Base-by-base conservation (phyloP, 805 yeast genomes). In the Saccharomycopsis babjevae region DNA sequence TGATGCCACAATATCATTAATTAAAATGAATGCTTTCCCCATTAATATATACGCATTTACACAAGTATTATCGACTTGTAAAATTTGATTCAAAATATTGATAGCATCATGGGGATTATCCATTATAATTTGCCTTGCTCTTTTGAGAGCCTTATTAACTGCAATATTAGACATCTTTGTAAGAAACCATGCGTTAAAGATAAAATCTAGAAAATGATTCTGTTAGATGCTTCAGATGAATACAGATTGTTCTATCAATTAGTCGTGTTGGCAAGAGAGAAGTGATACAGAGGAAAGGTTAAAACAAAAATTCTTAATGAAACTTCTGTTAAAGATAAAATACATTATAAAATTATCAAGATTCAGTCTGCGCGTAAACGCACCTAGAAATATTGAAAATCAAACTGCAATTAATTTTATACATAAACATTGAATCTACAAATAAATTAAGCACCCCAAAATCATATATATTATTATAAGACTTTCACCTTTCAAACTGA, bases 41-140 rank as follows among this genome's bases (percentile, higher is more conserved):
- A 81, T 73, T 67, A 91, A 83, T 3, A 88, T 78, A 66, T 77
- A 76, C 16, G 92, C 97, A 68, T 79, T 81, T 70, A 84, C 86
- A 69, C 82, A 81, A 7, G 76, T 66, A 2, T 77, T 74, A 62
- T 89, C 96, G 3, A 74, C 64, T 11, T 77, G 78, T 10, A 90
- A 70, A 2, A 83, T 85, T 42, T 82, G 80, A 32, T 81, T 73
- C 22, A 85, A 79, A 56, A 79, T 70, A 36, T 81, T 83, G 38
- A 85, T 72, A 5, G 89, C 89, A 30, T 79, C 77, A 42, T 83
- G 88, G 11, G 83, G 83, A 63, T 89, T 86, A 22, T 74, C 74
- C 20, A 79, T 79, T 57, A 88, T 71, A 0, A 85, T 83, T 50
- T 66, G 68, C 64, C 75, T 80, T 1, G 86, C 85, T 36, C 74